Percentiles rank a stretch among this genome's conserved stretches.
Evolutionary conservation across 2,329 filamentous ascomycete species (phyloP).

Genomic region (Ceratocystis smalleyi): DNA sequence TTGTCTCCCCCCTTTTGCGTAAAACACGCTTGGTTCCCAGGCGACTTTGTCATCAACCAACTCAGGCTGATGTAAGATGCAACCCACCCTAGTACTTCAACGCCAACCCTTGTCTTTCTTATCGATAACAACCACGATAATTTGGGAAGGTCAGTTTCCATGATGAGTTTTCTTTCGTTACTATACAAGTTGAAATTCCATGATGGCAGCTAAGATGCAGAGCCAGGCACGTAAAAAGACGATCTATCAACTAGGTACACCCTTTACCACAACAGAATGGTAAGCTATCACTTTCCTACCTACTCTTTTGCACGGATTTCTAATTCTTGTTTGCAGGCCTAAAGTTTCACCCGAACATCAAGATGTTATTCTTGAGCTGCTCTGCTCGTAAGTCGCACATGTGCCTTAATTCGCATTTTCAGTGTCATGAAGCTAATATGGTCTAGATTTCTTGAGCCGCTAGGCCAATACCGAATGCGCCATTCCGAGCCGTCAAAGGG

Average conservation of each 20-base stretch:
- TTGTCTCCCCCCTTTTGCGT: too few relatives aligned
- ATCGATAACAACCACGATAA: neutral
- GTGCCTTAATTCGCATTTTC: neutral
- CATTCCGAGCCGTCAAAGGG: conserved; percentile 45
- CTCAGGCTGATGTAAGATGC: too few relatives aligned
- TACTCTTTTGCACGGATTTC: neutral
- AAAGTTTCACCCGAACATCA: conserved; percentile 41
- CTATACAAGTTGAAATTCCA: neutral
- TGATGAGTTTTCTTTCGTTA: neutral
- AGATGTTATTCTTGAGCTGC: conserved; percentile 47
- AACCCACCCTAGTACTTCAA: neutral
- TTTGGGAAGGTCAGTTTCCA: neutral
- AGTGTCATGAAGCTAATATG: neutral
- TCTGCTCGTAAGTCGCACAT: conserved; percentile 40
- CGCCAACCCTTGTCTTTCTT: neutral
- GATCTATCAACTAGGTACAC: conserved; percentile 49
- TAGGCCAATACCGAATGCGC: conserved; percentile 44
- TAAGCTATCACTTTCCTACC: conserved; percentile 23
- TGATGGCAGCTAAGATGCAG: neutral
- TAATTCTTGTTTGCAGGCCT: conserved; percentile 37
- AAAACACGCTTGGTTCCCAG: too few relatives aligned
- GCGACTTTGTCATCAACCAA: too few relatives aligned
- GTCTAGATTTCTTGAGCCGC: conserved; percentile 43
- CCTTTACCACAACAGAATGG: conserved; percentile 47
- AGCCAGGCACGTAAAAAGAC: conserved; percentile 34